These are phyloP conservation scores for Magnusiomyces clavatus DNA, from an alignment of 1,139 yeast species.

Conservation along the genomic window DNA sequence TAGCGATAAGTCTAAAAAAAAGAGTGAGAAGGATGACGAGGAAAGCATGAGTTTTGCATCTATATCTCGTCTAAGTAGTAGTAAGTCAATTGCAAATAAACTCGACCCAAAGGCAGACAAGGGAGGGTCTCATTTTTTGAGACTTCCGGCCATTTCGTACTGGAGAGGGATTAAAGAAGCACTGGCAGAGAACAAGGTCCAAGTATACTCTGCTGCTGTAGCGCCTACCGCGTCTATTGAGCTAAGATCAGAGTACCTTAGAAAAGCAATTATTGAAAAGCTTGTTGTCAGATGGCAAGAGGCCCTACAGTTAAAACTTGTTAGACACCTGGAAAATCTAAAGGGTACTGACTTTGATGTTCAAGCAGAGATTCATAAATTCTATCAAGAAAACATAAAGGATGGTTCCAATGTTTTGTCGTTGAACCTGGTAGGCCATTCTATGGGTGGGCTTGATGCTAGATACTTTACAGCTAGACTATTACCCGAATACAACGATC, in stretches of 20 bases:
- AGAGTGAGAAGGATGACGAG: too few species aligned
- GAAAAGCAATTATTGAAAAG: conserved; percentile 43
- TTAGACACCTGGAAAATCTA: too few species aligned
- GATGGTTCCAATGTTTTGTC: conserved; percentile 7
- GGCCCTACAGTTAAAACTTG: not conserved
- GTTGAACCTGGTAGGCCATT: conserved; percentile 76
- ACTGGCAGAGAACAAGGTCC: conserved; percentile 53
- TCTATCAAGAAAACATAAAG: not conserved
- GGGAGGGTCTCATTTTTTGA: conserved; percentile 33
- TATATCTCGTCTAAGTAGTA: too few species aligned
- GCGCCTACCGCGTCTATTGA: conserved; percentile 77
- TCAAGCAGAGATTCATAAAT: not conserved
- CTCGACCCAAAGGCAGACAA: too few species aligned
- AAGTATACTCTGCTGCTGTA: conserved; percentile 65
- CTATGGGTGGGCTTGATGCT: conserved; percentile 91
- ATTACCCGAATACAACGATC: conserved; percentile 42
- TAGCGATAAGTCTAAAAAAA: too few species aligned
- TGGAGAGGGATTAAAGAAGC: conserved; percentile 75
- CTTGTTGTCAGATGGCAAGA: conserved; percentile 20
- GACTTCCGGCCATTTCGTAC: conserved; percentile 46
- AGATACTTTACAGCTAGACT: conserved; percentile 61
- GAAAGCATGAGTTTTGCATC: too few species aligned
- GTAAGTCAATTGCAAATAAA: too few species aligned
- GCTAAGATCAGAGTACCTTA: conserved; percentile 55
- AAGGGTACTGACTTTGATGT: too few species aligned